Conservation (phyloP, 495 filamentous ascomycete species). For the Neurospora sp. region DNA sequence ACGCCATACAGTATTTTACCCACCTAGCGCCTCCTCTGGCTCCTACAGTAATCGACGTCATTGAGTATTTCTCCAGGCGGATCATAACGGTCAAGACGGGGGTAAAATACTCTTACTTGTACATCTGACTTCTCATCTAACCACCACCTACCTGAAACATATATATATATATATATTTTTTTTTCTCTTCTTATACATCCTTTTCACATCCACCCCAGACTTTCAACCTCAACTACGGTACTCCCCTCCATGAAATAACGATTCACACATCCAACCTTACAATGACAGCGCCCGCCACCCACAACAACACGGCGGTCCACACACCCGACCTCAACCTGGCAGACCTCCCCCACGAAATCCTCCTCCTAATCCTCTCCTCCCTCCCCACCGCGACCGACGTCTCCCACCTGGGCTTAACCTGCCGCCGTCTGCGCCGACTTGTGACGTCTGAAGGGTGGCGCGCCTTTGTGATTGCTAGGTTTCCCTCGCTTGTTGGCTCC, state of each 20-base stretch:
- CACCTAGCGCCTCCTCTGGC: too few relatives aligned
- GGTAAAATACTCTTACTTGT: not conserved
- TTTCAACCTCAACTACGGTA: too few relatives aligned
- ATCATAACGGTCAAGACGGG: not conserved
- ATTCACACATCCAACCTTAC: too few relatives aligned
- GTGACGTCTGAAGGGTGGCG: conserved; percentile 29
- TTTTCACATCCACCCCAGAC: too few relatives aligned
- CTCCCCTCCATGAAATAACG: too few relatives aligned
- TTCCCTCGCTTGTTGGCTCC: conserved; percentile 17
- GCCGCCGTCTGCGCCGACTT: conserved; percentile 17
- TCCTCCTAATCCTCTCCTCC: conserved; percentile 26
- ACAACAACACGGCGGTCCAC: too few relatives aligned
- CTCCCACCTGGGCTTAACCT: conserved; percentile 21
- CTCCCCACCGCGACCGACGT: conserved; percentile 30
- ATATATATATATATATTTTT: too few relatives aligned
- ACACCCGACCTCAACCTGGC: too few relatives aligned
- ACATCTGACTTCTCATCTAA: not conserved
- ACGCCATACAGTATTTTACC: not conserved
- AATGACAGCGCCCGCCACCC: too few relatives aligned
- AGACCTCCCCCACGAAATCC: conserved; percentile 29
- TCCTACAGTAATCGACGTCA: not conserved
- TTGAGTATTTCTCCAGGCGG: not conserved
- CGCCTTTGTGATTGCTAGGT: conserved; percentile 29
- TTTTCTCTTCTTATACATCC: too few relatives aligned
- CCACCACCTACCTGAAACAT: not conserved